phyloP scores from a whole-genome alignment of 139 green algal genomes.

The Eudorina sp. region DNA sequence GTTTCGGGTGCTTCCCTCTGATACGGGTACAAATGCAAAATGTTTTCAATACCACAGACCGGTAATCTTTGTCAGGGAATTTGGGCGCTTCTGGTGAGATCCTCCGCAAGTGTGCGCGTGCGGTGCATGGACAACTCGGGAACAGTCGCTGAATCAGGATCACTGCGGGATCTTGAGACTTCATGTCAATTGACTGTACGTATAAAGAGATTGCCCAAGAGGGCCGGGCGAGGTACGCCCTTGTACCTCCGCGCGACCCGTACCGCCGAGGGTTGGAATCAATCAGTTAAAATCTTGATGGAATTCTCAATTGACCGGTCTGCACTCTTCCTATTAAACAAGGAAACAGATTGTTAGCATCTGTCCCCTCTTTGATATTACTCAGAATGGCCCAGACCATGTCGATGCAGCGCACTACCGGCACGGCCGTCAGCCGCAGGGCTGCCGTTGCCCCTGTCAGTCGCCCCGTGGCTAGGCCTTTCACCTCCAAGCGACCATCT shows the following conservation, averaged over 20 bases:
- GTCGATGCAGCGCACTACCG: background rate
- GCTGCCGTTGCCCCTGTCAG: background rate
- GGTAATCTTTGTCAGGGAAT: no score
- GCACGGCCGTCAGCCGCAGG: slow-evolving; percentile 14
- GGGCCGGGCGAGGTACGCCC: background rate
- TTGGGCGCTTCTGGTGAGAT: no score
- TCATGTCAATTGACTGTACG: no score
- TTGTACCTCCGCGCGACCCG: slow-evolving; percentile 13
- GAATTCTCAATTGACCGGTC: no score
- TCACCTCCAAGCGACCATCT: slow-evolving; percentile 6
- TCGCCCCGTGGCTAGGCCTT: background rate
- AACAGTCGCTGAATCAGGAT: background rate
- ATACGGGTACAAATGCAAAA: no score
- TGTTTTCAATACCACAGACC: no score
- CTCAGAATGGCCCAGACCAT: slow-evolving; percentile 39
- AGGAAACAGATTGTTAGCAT: background rate
- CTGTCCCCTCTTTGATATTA: background rate
- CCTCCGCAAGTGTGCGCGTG: no score
- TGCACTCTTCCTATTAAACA: background rate
- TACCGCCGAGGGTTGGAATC: slow-evolving; percentile 4
- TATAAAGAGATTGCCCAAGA: background rate
- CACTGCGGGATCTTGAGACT: background rate
- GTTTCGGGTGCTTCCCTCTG: no score
- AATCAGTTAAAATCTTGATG: slow-evolving; percentile 22
- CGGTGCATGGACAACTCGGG: no score